These are phyloP conservation scores for Dactylellina leptospora DNA, from an alignment of 2,329 filamentous ascomycete species.

Conservation along the genomic window DNA sequence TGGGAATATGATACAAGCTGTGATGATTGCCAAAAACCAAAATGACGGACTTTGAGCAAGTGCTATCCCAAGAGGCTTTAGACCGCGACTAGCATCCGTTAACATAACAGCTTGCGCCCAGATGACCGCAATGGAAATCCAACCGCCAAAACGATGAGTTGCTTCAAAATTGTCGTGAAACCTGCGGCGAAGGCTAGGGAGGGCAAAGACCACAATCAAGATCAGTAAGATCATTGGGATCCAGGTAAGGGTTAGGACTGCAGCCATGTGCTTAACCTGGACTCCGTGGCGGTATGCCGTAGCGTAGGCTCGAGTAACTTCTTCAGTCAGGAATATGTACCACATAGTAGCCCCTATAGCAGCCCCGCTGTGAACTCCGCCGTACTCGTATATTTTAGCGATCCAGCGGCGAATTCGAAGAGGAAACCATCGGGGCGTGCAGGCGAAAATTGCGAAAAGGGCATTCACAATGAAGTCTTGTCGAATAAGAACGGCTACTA, in stretches of 20 bases:
- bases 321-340: slow-evolving; percentile 61
- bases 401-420: slow-evolving; percentile 62
- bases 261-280: slow-evolving; percentile 22
- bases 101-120: slow-evolving; percentile 70
- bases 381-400: slow-evolving; percentile 66
- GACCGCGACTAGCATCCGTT: slow-evolving; percentile 58
- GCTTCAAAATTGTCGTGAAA: slow-evolving; percentile 76
- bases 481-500: slow-evolving; percentile 64
- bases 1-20: slow-evolving; percentile 73
- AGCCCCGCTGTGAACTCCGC: slow-evolving; percentile 66
- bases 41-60: slow-evolving; percentile 66
- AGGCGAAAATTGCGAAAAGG: slow-evolving; percentile 63
- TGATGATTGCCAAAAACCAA: slow-evolving; percentile 75
- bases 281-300: slow-evolving; percentile 27
- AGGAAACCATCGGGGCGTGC: slow-evolving; percentile 62
- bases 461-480: slow-evolving; percentile 66
- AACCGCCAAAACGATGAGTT: slow-evolving; percentile 76
- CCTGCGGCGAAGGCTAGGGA: slow-evolving; percentile 70
- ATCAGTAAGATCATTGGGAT: slow-evolving; percentile 68
- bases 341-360: slow-evolving; percentile 64
- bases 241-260: slow-evolving; percentile 54
- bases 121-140: slow-evolving; percentile 72
- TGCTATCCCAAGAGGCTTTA: slow-evolving; percentile 53
- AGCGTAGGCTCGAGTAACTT: slow-evolving; percentile 57
- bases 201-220: slow-evolving; percentile 66